These are phyloP conservation scores for Dactylellina parvicollis DNA, from an alignment of 2,329 filamentous ascomycete genomes.

Conservation along the genomic window DNA sequence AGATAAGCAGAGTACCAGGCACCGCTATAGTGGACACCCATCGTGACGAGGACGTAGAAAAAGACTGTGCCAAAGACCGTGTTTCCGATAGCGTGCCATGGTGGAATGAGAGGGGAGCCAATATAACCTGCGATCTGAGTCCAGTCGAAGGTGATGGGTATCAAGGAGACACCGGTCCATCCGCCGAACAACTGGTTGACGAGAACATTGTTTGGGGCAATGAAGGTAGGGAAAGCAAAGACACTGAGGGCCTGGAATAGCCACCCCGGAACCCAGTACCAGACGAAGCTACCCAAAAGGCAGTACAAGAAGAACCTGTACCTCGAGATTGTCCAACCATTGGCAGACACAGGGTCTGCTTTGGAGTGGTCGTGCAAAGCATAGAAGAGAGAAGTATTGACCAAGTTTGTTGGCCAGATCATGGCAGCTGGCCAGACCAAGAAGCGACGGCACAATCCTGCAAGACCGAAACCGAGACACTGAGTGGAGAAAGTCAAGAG, in stretches of 20 bases:
- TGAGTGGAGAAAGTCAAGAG: conserved; percentile 66
- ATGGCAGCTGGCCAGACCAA: conserved; percentile 54
- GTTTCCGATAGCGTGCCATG: conserved; percentile 79
- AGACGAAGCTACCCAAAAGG: conserved; percentile 69
- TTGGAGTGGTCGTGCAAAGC: conserved; percentile 74
- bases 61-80: conserved; percentile 73
- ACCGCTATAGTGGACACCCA: conserved; percentile 72
- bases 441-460: conserved; percentile 61
- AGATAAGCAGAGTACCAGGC: conserved; percentile 73
- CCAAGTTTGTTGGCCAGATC: conserved; percentile 69
- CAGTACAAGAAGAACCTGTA: conserved; percentile 73
- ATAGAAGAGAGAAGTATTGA: conserved; percentile 74
- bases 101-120: conserved; percentile 74
- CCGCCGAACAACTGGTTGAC: conserved; percentile 80
- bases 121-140: conserved; percentile 76
- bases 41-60: conserved; percentile 72
- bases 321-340: conserved; percentile 73
- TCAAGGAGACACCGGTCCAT: conserved; percentile 72
- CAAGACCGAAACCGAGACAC: conserved; percentile 69
- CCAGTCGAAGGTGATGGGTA: conserved; percentile 82
- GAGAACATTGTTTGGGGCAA: conserved; percentile 73
- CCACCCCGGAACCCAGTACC: conserved; percentile 76
- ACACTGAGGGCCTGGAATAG: conserved; percentile 75
- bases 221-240: conserved; percentile 78
- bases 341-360: conserved; percentile 66